These are phyloP conservation scores for Solanum pinnatisectum DNA, from an alignment of 257 asterid genomes.

Conservation along the genomic window DNA sequence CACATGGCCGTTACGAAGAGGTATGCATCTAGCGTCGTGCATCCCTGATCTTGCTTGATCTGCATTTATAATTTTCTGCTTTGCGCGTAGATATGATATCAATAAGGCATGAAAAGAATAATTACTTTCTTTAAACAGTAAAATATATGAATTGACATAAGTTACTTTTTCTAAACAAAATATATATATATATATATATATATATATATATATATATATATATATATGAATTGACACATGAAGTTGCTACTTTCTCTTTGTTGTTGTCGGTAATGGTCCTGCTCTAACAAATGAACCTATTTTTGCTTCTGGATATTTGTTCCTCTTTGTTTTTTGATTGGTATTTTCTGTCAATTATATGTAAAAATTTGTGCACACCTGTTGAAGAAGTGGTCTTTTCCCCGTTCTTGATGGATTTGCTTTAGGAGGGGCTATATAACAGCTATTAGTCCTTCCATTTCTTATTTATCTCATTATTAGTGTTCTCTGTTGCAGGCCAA, in stretches of 20 bases:
- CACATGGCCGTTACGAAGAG: conserved; percentile 59
- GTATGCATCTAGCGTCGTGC: conserved; percentile 19
- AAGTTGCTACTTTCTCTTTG: not conserved
- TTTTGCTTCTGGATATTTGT: not conserved
- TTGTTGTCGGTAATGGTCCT: not conserved
- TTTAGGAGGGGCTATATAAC: not conserved
- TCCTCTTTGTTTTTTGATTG: not conserved
- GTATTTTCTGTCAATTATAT: not conserved
- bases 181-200: too few relatives aligned
- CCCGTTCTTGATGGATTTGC: not conserved
- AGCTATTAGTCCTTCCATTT: not conserved
- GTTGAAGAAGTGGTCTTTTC: not conserved
- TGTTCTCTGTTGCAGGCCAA: conserved; percentile 52
- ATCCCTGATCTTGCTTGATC: not conserved
- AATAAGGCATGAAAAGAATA: not conserved
- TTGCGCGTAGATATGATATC: not conserved
- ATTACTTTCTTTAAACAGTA: not conserved
- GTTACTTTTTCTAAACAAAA: not conserved
- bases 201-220: too few relatives aligned
- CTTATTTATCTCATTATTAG: conserved; percentile 7
- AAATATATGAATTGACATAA: not conserved
- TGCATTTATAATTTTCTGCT: not conserved
- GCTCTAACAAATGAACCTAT: not conserved
- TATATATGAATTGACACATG: not conserved
- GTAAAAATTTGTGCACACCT: not conserved